phyloP scores from a whole-genome alignment of 352 stramenopile species.

The Pythium insidiosum region DNA sequence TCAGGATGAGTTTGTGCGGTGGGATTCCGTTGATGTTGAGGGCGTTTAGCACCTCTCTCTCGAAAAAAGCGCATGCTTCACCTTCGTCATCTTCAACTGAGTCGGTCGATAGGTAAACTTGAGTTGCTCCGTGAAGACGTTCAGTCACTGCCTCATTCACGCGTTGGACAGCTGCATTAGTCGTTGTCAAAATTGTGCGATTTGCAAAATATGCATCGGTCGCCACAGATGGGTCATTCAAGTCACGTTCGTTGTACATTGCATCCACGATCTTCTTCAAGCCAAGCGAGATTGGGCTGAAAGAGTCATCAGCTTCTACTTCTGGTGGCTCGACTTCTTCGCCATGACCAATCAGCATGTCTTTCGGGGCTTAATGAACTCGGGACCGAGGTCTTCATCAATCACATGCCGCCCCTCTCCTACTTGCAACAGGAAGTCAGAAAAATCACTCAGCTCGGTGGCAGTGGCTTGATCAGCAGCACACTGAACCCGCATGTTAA shows the following conservation, averaged over 20 bases:
- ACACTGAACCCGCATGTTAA: not conserved
- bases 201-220: slow-evolving; percentile 8
- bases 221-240: slow-evolving; percentile 2
- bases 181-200: slow-evolving; percentile 9
- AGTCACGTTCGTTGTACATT: slow-evolving; percentile 3
- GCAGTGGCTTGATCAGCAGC: not conserved
- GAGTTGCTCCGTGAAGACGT: not conserved
- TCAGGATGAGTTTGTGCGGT: slow-evolving; percentile 18
- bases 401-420: slow-evolving; percentile 5
- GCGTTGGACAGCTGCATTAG: slow-evolving; percentile 3
- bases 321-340: not conserved
- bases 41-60: slow-evolving; percentile 6
- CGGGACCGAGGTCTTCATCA: not conserved
- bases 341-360: slow-evolving; percentile 8
- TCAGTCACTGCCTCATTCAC: slow-evolving; percentile 9
- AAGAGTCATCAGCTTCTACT: not conserved
- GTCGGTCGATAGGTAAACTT: slow-evolving; percentile 8
- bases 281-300: not conserved
- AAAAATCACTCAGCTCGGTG: not conserved
- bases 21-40: slow-evolving; percentile 18
- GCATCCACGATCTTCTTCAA: slow-evolving; percentile 2
- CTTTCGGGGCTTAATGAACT: slow-evolving; percentile 7
- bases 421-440: slow-evolving; percentile 1
- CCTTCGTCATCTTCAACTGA: slow-evolving; percentile 3
- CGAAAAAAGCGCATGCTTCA: not conserved